These are phyloP conservation scores for Cupressus sempervirens DNA, from an alignment of 75 land plant genomes.

Conservation along the genomic window DNA sequence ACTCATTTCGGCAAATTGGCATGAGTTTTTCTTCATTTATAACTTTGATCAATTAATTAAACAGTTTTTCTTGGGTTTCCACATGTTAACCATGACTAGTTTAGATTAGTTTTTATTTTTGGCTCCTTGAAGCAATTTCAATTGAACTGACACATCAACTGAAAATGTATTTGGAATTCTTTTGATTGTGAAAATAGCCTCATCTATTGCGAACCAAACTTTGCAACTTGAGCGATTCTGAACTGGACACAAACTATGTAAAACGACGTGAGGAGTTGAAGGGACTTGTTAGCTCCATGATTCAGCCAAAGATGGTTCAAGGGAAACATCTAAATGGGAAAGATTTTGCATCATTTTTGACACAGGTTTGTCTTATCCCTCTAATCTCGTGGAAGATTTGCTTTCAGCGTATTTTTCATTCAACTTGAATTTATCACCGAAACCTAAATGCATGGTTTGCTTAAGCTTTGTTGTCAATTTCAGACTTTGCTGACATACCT, in stretches of 20 bases:
- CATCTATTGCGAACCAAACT: conserved; percentile 82
- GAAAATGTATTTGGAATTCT: not conserved
- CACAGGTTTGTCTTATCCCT: conserved; percentile 51
- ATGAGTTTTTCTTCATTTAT: not conserved
- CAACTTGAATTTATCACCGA: not conserved
- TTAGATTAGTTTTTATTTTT: no score
- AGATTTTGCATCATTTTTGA: conserved; percentile 76
- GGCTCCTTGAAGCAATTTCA: no score
- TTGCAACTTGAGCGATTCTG: conserved; percentile 71
- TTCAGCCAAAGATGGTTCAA: conserved; percentile 75
- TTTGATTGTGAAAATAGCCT: conserved; percentile 46
- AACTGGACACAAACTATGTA: conserved; percentile 61
- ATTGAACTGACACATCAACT: not conserved
- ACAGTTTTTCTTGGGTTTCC: not conserved
- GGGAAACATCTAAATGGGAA: conserved; percentile 72
- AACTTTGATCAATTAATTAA: not conserved
- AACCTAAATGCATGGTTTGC: conserved; percentile 7
- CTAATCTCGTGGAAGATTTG: not conserved
- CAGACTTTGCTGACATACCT: not conserved
- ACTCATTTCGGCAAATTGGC: not conserved
- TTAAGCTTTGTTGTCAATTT: conserved; percentile 15
- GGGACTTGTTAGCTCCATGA: conserved; percentile 57
- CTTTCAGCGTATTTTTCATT: conserved; percentile 3
- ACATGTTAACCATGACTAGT: not conserved
- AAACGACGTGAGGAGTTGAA: conserved; percentile 60